Percentiles rank a stretch among this genome's conserved stretches.
These are phyloP conservation scores for Stagonosporopsis cucurbitacearum DNA, from an alignment of 2,329 filamentous ascomycete genomes.

Conservation along the genomic window DNA sequence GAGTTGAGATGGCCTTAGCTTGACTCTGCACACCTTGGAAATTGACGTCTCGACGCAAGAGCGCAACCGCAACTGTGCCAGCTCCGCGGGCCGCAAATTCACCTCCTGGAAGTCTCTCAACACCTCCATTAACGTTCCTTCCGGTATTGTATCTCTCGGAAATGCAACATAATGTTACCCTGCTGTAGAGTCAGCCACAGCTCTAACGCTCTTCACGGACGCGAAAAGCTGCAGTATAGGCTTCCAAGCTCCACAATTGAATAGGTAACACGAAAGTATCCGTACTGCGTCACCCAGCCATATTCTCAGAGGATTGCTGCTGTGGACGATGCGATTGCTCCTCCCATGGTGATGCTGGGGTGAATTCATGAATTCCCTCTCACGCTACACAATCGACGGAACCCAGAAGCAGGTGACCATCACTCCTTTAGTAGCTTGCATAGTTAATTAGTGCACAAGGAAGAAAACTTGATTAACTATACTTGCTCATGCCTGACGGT, in stretches of 20 bases:
- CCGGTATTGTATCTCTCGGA: not conserved
- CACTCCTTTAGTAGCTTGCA: not conserved
- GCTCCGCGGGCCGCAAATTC: not conserved
- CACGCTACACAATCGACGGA: not conserved
- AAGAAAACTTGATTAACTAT: slow-evolving; percentile 47
- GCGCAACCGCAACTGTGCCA: not conserved
- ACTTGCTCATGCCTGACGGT: not conserved
- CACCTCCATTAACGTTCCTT: not conserved
- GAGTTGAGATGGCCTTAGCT: not conserved
- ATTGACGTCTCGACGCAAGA: not conserved
- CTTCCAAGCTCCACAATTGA: not conserved
- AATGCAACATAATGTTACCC: not conserved
- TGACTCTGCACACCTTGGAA: not conserved
- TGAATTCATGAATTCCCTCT: too few relatives aligned
- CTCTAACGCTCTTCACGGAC: not conserved
- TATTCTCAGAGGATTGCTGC: too few relatives aligned
- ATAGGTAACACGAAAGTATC: too few relatives aligned
- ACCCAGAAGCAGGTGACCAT: not conserved
- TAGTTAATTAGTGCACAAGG: not conserved
- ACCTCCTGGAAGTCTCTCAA: not conserved
- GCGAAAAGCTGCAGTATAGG: not conserved
- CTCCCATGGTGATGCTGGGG: too few relatives aligned
- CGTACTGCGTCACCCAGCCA: too few relatives aligned
- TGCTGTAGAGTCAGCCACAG: not conserved
- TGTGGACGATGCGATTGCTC: too few relatives aligned